Evolutionary conservation across 305 asterid genomes (phyloP).

Genomic region (Petunia hybrid): DNA sequence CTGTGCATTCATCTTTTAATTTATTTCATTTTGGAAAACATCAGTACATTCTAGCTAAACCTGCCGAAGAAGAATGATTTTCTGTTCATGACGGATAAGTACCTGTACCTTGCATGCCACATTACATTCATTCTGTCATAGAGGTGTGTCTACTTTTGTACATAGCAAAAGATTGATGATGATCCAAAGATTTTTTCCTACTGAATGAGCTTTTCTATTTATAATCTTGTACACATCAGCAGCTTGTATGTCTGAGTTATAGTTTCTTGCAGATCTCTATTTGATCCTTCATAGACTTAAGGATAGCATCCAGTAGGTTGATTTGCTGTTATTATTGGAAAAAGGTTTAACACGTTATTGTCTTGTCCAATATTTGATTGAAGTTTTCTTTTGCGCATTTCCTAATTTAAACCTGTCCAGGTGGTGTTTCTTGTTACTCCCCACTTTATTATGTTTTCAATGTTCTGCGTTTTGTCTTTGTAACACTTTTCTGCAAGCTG

Average conservation of each 20-base stretch:
- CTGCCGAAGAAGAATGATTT: background rate
- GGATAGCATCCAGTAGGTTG: slow-evolving; percentile 6
- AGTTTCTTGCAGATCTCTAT: slow-evolving; percentile 9
- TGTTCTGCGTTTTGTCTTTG: background rate
- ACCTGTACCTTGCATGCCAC: background rate
- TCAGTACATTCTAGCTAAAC: background rate
- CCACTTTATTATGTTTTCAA: background rate
- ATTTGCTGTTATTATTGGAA: background rate
- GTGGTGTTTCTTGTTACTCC: background rate
- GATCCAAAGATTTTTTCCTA: background rate
- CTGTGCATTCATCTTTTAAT: background rate
- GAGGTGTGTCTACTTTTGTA: background rate
- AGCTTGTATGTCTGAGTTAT: slow-evolving; percentile 1
- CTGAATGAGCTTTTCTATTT: slow-evolving; percentile 1
- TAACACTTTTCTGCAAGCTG: background rate
- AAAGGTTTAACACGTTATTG: background rate
- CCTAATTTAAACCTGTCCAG: background rate
- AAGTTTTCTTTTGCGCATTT: background rate
- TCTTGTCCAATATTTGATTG: background rate
- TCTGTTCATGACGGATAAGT: background rate
- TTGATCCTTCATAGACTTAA: slow-evolving; percentile 10
- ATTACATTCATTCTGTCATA: background rate
- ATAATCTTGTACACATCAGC: slow-evolving; percentile 3
- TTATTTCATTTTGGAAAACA: background rate
- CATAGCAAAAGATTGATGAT: background rate